These are phyloP conservation scores for Rubus idaeus DNA, from an alignment of 306 rosid species.

Conservation along the genomic window DNA sequence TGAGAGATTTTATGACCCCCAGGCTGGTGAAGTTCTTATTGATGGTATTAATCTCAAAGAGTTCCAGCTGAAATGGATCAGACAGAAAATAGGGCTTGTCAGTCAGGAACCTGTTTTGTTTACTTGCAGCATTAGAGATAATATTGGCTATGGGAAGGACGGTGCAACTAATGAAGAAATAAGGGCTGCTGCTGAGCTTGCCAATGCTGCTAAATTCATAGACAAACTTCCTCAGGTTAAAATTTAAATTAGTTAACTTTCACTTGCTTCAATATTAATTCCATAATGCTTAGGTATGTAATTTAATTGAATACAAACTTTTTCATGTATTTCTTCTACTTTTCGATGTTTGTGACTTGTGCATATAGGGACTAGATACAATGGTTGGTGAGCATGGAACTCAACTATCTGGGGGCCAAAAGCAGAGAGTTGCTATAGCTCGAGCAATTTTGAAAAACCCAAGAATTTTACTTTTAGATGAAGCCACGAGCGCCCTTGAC, in stretches of 20 bases:
- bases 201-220: constrained; percentile 40
- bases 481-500: neutral
- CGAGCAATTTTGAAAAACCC: constrained; percentile 75
- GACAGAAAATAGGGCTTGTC: constrained; percentile 44
- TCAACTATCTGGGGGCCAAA: constrained; percentile 71
- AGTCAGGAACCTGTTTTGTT: constrained; percentile 48
- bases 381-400: constrained; percentile 75
- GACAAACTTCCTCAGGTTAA: constrained; percentile 43
- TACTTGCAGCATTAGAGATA: constrained; percentile 40
- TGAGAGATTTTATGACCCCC: constrained; percentile 48
- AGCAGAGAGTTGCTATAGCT: constrained; percentile 29
- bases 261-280: no score
- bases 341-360: neutral
- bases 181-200: constrained; percentile 33
- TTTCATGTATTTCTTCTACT: neutral
- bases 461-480: constrained; percentile 34
- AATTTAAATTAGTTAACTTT: neutral
- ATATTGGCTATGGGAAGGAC: constrained; percentile 45
- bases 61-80: constrained; percentile 40
- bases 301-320: no score
- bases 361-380: constrained; percentile 53
- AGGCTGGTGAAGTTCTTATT: constrained; percentile 42
- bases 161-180: constrained; percentile 42
- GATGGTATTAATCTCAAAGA: constrained; percentile 42
- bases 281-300: no score